Evolutionary conservation across 2,329 filamentous ascomycete species (phyloP).

Genomic region (Botrytis byssoidea): DNA sequence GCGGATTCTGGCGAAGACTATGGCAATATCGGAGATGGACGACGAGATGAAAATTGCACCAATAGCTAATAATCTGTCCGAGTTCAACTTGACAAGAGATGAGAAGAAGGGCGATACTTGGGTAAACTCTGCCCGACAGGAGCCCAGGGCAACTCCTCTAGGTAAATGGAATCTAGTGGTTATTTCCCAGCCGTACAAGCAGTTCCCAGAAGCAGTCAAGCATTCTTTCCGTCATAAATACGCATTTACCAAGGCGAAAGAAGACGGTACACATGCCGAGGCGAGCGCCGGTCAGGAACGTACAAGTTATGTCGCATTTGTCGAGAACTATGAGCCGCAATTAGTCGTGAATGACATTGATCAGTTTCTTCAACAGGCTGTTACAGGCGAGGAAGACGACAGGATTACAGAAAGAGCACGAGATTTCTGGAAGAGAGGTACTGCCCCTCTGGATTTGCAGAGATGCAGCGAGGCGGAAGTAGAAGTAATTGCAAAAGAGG

Average conservation of each 20-base stretch:
- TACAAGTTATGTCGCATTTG: neutral
- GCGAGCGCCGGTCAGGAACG: neutral
- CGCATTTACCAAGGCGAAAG: neutral
- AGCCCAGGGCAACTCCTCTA: neutral
- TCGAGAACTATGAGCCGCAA: neutral
- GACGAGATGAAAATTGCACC: neutral
- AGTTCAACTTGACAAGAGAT: neutral
- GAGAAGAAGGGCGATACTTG: neutral
- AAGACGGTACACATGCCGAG: neutral
- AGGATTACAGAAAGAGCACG: neutral
- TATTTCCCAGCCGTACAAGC: neutral
- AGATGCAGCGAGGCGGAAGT: neutral
- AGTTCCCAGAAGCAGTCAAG: neutral
- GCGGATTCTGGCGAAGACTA: neutral
- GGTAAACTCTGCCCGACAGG: neutral
- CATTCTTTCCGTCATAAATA: neutral
- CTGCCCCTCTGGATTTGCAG: neutral
- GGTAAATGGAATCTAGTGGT: neutral
- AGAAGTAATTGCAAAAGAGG: neutral
- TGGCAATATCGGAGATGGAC: neutral
- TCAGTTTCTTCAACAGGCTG: neutral
- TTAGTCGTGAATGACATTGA: neutral
- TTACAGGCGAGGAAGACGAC: neutral
- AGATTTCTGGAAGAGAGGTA: neutral
- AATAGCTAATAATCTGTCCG: neutral